These are phyloP conservation scores for Suillus plorans DNA, from an alignment of 768 basidiomycete genomes.

Conservation along the genomic window DNA sequence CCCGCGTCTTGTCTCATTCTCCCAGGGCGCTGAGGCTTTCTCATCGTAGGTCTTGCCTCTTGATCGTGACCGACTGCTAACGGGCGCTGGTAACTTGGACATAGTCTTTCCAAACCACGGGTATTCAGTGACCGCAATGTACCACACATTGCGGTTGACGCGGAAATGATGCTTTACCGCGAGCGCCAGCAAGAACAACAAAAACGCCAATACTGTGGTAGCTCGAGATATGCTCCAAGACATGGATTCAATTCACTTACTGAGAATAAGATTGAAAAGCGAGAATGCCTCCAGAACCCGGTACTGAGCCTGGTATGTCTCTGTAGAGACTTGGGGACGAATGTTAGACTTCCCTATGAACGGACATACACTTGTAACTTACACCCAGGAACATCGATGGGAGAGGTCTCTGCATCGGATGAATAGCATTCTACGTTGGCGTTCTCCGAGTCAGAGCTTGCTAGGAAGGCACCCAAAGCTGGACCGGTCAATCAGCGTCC, in stretches of 20 bases:
- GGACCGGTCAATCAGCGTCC: slow-evolving; percentile 16
- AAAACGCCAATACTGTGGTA: slow-evolving; percentile 47
- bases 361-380: slow-evolving; percentile 31
- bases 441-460: slow-evolving; percentile 71
- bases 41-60: slow-evolving; percentile 32
- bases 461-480: slow-evolving; percentile 76
- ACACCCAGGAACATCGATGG: slow-evolving; percentile 68
- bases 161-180: slow-evolving; percentile 42
- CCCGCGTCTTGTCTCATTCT: slow-evolving; percentile 18
- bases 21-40: slow-evolving; percentile 20
- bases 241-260: slow-evolving; percentile 39
- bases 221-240: slow-evolving; percentile 9
- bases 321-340: slow-evolving; percentile 63
- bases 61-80: slow-evolving; percentile 34
- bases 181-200: slow-evolving; percentile 44
- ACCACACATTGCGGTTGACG: slow-evolving; percentile 59
- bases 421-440: slow-evolving; percentile 85
- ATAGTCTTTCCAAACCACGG: slow-evolving; percentile 63
- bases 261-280: slow-evolving; percentile 69
- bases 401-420: slow-evolving; percentile 46
- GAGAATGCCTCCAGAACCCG: slow-evolving; percentile 80
- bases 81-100: slow-evolving; percentile 43
- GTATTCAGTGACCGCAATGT: slow-evolving; percentile 65
- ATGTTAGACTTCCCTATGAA: not conserved
- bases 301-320: slow-evolving; percentile 88